Conservation (phyloP, 139 green algal genomes). For the Trebouxia sp. region DNA sequence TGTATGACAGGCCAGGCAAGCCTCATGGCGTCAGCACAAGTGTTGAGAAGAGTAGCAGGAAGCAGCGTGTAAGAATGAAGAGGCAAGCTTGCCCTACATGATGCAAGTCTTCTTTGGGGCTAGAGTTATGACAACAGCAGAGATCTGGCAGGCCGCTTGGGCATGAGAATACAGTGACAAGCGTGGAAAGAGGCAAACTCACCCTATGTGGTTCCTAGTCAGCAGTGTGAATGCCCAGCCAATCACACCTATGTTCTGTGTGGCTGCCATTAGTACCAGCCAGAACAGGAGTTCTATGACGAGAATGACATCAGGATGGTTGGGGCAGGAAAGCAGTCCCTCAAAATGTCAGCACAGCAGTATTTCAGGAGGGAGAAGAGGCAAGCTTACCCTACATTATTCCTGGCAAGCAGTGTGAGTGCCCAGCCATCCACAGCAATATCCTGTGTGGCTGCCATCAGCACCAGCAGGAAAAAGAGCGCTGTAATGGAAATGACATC, state of each 20-base stretch:
- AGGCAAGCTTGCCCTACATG: too few species aligned
- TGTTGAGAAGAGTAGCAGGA: too few species aligned
- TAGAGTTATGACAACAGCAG: too few species aligned
- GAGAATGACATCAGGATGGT: slow-evolving; percentile 60
- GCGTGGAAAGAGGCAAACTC: background rate
- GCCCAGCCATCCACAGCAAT: slow-evolving; percentile 96
- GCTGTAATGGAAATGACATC: slow-evolving; percentile 70
- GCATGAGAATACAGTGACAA: too few species aligned
- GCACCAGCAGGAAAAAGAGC: slow-evolving; percentile 86
- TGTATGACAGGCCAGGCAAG: too few species aligned
- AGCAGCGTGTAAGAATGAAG: too few species aligned
- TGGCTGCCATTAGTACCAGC: slow-evolving; percentile 88
- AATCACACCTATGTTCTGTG: slow-evolving; percentile 94
- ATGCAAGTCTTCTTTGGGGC: too few species aligned
- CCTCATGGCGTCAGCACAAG: too few species aligned
- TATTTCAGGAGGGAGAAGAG: background rate
- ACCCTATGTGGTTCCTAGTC: slow-evolving; percentile 70
- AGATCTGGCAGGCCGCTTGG: too few species aligned
- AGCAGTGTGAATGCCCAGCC: slow-evolving; percentile 94
- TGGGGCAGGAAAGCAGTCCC: too few species aligned
- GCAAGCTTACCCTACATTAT: slow-evolving; percentile 66
- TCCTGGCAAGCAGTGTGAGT: slow-evolving; percentile 81
- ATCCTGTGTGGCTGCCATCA: slow-evolving; percentile 93
- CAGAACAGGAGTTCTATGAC: slow-evolving; percentile 85
- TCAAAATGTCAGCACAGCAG: too few species aligned